These are phyloP conservation scores for Fomitiporia mediterranea DNA, from an alignment of 1,284 basidiomycete species.

Conservation along the genomic window DNA sequence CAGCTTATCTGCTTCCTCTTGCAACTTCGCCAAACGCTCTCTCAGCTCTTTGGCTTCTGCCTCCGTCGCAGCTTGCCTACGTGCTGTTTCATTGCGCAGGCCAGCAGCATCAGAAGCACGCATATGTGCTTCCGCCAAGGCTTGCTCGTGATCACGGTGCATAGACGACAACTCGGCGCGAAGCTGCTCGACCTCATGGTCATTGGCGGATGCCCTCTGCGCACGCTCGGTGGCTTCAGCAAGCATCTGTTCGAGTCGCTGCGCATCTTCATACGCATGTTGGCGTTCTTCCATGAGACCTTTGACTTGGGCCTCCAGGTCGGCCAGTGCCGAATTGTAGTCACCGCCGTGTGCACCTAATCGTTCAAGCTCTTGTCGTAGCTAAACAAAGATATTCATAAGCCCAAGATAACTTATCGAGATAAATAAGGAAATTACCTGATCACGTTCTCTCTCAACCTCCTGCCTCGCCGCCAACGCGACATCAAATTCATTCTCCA, in stretches of 20 bases:
- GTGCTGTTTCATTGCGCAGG: slow-evolving; percentile 45
- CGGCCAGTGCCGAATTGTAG: neutral
- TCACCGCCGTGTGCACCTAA: slow-evolving; percentile 26
- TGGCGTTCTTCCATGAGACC: slow-evolving; percentile 54
- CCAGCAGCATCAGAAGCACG: slow-evolving; percentile 44
- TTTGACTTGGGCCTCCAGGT: slow-evolving; percentile 34
- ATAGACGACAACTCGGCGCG: slow-evolving; percentile 50
- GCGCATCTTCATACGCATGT: slow-evolving; percentile 44
- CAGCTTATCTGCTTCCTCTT: slow-evolving; percentile 60
- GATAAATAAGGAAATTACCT: slow-evolving; percentile 36
- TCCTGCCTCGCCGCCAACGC: slow-evolving; percentile 44
- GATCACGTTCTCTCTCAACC: slow-evolving; percentile 49
- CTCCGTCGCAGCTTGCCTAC: slow-evolving; percentile 50
- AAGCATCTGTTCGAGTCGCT: slow-evolving; percentile 54
- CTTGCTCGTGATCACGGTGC: slow-evolving; percentile 47
- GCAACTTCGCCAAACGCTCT: slow-evolving; percentile 46
- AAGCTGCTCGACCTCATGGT: slow-evolving; percentile 46
- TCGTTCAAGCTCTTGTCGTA: slow-evolving; percentile 35
- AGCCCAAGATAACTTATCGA: neutral
- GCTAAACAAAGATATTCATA: slow-evolving; percentile 29
- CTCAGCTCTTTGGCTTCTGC: slow-evolving; percentile 41
- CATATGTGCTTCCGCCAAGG: slow-evolving; percentile 42
- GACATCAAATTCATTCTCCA: slow-evolving; percentile 51
- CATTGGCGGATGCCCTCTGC: slow-evolving; percentile 37
- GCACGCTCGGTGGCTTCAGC: slow-evolving; percentile 41